phyloP scores from a whole-genome alignment of 1,284 basidiomycete genomes.

The Trichosporon faecale region DNA sequence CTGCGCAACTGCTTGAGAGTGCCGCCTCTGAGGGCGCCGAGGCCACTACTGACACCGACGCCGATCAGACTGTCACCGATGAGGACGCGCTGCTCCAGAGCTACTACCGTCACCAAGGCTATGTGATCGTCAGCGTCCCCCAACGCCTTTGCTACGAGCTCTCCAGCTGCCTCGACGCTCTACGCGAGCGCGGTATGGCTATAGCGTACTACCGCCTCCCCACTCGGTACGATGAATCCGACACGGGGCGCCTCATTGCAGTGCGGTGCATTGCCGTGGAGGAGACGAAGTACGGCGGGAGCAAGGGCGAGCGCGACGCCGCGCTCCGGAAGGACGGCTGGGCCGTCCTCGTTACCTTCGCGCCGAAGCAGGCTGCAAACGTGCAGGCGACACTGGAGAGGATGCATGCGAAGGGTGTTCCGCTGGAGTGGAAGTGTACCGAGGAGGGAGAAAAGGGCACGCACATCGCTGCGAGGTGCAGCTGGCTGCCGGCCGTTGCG shows the following conservation, averaged over 20 bases:
- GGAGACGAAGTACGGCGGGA: not conserved
- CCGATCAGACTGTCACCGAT: not conserved
- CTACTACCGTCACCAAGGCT: not conserved
- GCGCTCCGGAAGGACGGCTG: not conserved
- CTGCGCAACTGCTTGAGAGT: not conserved
- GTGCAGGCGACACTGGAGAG: not conserved
- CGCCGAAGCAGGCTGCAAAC: not conserved
- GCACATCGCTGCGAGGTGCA: not conserved
- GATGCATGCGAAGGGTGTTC: not conserved
- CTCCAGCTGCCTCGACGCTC: not conserved
- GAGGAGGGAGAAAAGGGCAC: not conserved
- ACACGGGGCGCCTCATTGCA: not conserved
- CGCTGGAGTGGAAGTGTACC: not conserved
- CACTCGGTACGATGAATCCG: not conserved
- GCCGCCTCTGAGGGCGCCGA: no score
- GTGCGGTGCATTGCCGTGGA: not conserved
- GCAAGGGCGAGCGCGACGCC: not conserved
- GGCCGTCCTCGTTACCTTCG: not conserved
- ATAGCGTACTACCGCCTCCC: not conserved
- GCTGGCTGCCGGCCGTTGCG: not conserved
- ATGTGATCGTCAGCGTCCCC: not conserved
- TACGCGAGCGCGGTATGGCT: not conserved
- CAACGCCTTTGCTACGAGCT: not conserved
- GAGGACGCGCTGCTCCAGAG: not conserved
- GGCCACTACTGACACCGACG: no score